Evolutionary conservation across 305 asterid species (phyloP), one percentile per base, ranked within the genome.

Genomic region (Vinca major): DNA sequence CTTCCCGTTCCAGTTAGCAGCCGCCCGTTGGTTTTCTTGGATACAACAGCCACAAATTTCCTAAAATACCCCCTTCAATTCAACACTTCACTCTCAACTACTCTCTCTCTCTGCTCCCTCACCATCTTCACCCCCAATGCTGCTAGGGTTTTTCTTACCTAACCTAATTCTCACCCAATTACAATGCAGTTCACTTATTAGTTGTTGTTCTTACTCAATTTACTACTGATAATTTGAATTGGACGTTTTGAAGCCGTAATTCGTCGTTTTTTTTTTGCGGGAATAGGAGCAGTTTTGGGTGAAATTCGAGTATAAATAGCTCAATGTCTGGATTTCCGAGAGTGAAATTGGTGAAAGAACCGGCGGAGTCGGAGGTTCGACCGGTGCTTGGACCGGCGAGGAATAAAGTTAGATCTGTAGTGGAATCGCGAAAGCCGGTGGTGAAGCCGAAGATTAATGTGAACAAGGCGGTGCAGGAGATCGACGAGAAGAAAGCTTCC

Each of bases 371-470:
- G 52, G 96, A 87, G 78, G 77, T 78, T 33, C 83, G 97, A 19
- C 80, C 94, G 68, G 95, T 88, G 67, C 91, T 87, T 44, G 95
- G 87, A 52, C 95, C 97, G 26, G 88, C 96, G 8, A 91, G 92
- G 3, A 63, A 85, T 73, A 87, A 89, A 41, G 73, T 88, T 75
- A 82, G 92, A 83, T 83, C 95, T 71, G 84, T 89, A 69, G 79
- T 79, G 56, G 92, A 87, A 74, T 76, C 78, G 8, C 70, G 87
- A 55, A 89, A 83, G 78, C 89, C 91, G 57, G 65, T 45, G 61
- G 58, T 73, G 7, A 87, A 87, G 84, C 73, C 78, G 45, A 86
- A 77, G 77, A 62, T 75, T 21, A 79, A 68, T 73, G 65, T 66
- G 68, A 80, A 73, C 62, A 82, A 81, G 74, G 62, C 78, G 74